Evolutionary conservation across 1,284 basidiomycete species (phyloP), one percentile per base, ranked within the genome.

Genomic region (Boletellus deceptivus): DNA sequence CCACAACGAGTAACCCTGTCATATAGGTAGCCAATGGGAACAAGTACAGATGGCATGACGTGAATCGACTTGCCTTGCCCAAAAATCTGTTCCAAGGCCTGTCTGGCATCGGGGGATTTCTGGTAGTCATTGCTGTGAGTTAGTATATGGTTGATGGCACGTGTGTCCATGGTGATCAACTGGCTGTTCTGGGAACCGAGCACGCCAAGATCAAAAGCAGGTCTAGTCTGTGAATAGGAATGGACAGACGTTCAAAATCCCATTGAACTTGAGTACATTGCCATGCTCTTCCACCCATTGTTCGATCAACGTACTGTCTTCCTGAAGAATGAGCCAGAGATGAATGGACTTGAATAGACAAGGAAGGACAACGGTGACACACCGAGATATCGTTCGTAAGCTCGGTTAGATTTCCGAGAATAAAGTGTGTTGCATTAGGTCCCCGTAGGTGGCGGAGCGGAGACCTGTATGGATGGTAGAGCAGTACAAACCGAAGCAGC

Each of bases 211-310:
- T 46, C 36, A 38, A 25, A 6, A 31, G 2, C 17, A 6, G 10
- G 27, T 4, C 25, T n/a, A 37, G 17, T 22, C 11, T 8, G 14
- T n/a, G 6, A 13, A 20, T 10, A 4, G 10, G 22, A 24, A 11
- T 24, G 22, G 10, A 58, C 76, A 46, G 53, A 84, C 83, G 31
- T 71, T 70, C 29, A 84, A 67, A 2, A 79, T 58, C 1, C 69
- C 69, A 46, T 72, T 72, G 51, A 75, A 82, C 50, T 64, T 73
- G 43, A 84, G 57, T 0, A 76, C 80, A 5, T 55, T 62, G 0
- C 86, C 85, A 55, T 83, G 83, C 53, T 80, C 57, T 37, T 70
- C 58, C 0, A 74, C 62, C 85, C 86, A 89, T 59, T 53, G 42
- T 27, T 82, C 77, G 27, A 78, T 73, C 24, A 76, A 45, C 4